Percentiles rank a stretch among this genome's conserved stretches.
Conservation (phyloP, 805 yeast species). For the Barnettozyma wickerhamii region DNA sequence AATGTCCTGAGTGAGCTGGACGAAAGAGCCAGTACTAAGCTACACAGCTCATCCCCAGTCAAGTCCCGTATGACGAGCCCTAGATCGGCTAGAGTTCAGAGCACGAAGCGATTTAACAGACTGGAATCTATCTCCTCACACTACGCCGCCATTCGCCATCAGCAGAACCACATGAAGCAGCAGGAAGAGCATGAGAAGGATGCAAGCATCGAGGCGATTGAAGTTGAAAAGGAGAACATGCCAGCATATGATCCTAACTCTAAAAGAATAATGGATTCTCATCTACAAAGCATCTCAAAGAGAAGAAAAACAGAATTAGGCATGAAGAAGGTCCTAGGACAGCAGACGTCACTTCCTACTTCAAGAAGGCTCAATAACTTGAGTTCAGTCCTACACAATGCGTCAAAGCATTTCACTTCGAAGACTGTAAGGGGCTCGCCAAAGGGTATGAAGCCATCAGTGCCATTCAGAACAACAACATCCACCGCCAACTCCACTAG, state of each 20-base stretch:
- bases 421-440: constrained; percentile 3
- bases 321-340: background rate
- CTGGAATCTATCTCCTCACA: constrained; percentile 32
- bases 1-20: constrained; percentile 32
- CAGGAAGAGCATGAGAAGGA: constrained; percentile 9
- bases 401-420: background rate
- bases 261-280: constrained; percentile 17
- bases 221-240: constrained; percentile 22
- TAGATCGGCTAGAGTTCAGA: constrained; percentile 18
- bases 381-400: constrained; percentile 3
- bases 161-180: constrained; percentile 2
- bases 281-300: constrained; percentile 17
- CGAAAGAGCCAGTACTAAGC: constrained; percentile 26
- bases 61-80: constrained; percentile 17
- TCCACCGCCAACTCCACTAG: background rate
- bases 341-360: constrained; percentile 1
- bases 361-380: constrained; percentile 13
- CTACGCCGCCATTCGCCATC: constrained; percentile 22
- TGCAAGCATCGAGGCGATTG: constrained; percentile 13
- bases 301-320: constrained; percentile 23
- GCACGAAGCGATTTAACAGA: constrained; percentile 25
- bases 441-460: too few species aligned
- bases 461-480: constrained; percentile 4
- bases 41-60: constrained; percentile 6
- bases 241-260: constrained; percentile 23